phyloP scores from a whole-genome alignment of 306 rosid genomes.

The Gastrolobium villosum region DNA sequence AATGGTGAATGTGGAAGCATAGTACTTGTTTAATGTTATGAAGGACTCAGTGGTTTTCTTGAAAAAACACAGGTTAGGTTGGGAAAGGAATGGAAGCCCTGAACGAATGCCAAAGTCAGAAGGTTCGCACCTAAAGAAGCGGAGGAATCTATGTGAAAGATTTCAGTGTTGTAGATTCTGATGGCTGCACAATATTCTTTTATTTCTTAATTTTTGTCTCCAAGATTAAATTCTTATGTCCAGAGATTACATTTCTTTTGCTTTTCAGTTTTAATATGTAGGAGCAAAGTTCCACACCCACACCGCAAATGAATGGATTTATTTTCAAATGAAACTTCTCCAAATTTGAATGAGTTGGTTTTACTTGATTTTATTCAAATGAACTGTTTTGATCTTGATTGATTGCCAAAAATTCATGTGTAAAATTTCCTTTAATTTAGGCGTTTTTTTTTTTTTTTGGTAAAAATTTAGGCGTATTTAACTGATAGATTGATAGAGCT shows the following conservation, averaged over 20 bases:
- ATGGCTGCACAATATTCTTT: constrained; percentile 31
- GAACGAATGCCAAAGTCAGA: constrained; percentile 74
- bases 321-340: too few relatives aligned
- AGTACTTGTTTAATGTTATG: not conserved
- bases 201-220: not conserved
- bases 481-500: too few relatives aligned
- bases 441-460: too few relatives aligned
- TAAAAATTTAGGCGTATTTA: too few relatives aligned
- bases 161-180: constrained; percentile 78
- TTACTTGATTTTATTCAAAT: too few relatives aligned
- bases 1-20: not conserved
- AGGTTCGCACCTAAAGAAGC: constrained; percentile 61
- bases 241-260: not conserved
- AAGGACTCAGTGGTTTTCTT: not conserved
- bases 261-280: too few relatives aligned
- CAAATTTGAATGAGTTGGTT: too few relatives aligned
- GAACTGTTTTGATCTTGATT: too few relatives aligned
- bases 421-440: too few relatives aligned
- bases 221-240: not conserved
- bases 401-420: too few relatives aligned
- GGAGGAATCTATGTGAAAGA: constrained; percentile 54
- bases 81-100: constrained; percentile 85
- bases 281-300: too few relatives aligned
- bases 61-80: constrained; percentile 61
- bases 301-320: too few relatives aligned